Evolutionary conservation across 257 asterid species (phyloP).

Genomic region (Thymus mandschuricus): DNA sequence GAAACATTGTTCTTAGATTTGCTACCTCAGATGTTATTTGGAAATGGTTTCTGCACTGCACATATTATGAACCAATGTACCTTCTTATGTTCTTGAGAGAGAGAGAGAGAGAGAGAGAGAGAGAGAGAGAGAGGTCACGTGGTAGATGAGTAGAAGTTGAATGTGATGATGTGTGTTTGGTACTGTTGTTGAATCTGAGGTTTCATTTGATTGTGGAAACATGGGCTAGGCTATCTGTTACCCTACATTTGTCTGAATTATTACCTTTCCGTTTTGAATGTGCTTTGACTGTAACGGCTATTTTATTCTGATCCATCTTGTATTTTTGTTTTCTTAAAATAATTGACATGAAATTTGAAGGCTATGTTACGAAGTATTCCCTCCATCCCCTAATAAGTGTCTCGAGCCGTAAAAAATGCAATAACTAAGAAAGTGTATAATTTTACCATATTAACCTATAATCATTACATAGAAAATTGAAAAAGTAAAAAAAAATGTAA

Average conservation of each 20-base stretch:
- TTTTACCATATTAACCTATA: too few species aligned
- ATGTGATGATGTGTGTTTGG: slow-evolving; percentile 10
- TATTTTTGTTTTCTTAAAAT: too few species aligned
- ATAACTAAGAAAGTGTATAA: too few species aligned
- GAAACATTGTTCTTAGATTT: slow-evolving; percentile 23
- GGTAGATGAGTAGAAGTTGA: slow-evolving; percentile 10
- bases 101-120: background rate
- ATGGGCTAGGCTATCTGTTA: slow-evolving; percentile 18
- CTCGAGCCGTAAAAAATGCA: too few species aligned
- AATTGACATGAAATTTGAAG: too few species aligned
- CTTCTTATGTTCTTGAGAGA: background rate
- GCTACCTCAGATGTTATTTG: slow-evolving; percentile 2
- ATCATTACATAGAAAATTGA: too few species aligned
- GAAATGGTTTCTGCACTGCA: slow-evolving; percentile 17
- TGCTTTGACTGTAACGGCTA: slow-evolving; percentile 20
- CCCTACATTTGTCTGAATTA: slow-evolving; percentile 28
- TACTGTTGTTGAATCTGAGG: slow-evolving; percentile 20
- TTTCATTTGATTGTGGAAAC: slow-evolving; percentile 13
- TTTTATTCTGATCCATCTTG: background rate
- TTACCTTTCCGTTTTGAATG: slow-evolving; percentile 13
- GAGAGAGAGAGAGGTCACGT: slow-evolving; percentile 26
- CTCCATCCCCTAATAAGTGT: too few species aligned
- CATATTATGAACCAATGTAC: background rate
- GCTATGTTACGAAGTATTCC: too few species aligned
- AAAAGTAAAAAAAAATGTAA: too few species aligned